phyloP scores from a whole-genome alignment of 495 filamentous ascomycete genomes.

The Penicillium canescens region DNA sequence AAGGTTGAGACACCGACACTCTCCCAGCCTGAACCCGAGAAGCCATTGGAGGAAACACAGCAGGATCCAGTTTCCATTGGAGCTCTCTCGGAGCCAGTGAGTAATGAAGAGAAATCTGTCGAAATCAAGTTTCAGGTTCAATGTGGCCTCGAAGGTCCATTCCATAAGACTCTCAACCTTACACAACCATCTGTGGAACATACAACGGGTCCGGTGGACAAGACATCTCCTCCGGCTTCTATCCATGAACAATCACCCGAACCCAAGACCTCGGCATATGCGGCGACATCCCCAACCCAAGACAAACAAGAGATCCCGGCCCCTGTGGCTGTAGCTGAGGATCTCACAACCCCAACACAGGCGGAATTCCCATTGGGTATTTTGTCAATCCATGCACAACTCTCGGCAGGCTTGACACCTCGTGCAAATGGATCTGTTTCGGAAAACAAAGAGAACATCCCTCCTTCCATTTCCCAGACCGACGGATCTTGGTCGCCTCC shows the following conservation, averaged over 20 bases:
- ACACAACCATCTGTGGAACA: neutral
- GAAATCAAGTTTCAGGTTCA: neutral
- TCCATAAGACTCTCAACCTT: neutral
- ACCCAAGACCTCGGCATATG: neutral
- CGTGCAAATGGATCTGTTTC: constrained; percentile 4
- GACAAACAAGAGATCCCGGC: neutral
- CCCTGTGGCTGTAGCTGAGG: constrained; percentile 6
- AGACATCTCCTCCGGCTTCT: neutral
- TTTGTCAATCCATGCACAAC: neutral
- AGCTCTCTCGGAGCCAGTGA: neutral
- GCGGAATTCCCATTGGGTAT: neutral
- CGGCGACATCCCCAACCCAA: neutral
- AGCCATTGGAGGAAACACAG: neutral
- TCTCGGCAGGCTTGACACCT: constrained; percentile 6
- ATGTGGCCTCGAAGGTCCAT: neutral
- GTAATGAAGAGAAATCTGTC: neutral
- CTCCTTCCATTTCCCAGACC: constrained; percentile 11
- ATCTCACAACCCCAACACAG: constrained; percentile 19
- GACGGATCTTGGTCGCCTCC: neutral
- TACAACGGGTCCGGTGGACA: neutral
- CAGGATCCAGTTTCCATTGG: neutral
- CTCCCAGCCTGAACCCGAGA: neutral
- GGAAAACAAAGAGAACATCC: constrained; percentile 27
- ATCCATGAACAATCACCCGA: neutral
- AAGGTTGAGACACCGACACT: constrained; percentile 1